A percentile compares a stretch with the other conserved stretches of the same genome.
Conservation (phyloP, 129 eudicot species). For the Tagetes erecta region DNA sequence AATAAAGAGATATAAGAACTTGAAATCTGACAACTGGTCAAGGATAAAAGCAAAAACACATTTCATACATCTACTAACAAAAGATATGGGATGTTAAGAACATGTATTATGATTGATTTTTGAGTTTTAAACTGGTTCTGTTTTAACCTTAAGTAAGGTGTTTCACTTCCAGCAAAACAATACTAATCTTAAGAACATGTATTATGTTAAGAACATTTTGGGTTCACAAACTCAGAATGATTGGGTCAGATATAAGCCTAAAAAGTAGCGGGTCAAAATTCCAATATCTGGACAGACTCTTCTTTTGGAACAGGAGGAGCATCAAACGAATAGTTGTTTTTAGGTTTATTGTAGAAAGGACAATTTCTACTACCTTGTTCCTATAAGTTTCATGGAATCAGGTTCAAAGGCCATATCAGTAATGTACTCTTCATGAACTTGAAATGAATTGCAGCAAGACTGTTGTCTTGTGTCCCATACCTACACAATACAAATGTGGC, state of each 20-base stretch:
- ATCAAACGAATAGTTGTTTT: neutral
- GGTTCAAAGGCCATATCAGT: constrained; percentile 93
- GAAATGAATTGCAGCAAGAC: constrained; percentile 71
- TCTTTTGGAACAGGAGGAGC: constrained; percentile 8
- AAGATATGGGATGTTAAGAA: neutral
- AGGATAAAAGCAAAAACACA: neutral
- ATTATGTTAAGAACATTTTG: neutral
- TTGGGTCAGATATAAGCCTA: constrained; percentile 1
- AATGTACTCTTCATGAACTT: constrained; percentile 85
- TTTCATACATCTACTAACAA: neutral
- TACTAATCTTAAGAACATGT: neutral
- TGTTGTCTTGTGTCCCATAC: constrained; percentile 99
- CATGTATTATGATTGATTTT: neutral
- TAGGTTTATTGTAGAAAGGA: neutral
- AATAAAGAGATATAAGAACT: constrained; percentile 1
- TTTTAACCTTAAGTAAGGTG: neutral
- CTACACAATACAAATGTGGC: constrained; percentile 36
- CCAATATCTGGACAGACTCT: neutral
- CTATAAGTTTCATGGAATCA: constrained; percentile 80
- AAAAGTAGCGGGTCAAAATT: neutral
- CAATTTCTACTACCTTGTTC: constrained; percentile 61
- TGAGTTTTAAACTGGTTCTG: neutral
- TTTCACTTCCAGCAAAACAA: neutral
- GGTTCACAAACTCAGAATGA: neutral
- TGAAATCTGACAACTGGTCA: neutral